Evolutionary conservation across 805 yeast species (phyloP), one percentile per base, ranked within the genome.

Genomic region (Starmerella riodocensis): DNA sequence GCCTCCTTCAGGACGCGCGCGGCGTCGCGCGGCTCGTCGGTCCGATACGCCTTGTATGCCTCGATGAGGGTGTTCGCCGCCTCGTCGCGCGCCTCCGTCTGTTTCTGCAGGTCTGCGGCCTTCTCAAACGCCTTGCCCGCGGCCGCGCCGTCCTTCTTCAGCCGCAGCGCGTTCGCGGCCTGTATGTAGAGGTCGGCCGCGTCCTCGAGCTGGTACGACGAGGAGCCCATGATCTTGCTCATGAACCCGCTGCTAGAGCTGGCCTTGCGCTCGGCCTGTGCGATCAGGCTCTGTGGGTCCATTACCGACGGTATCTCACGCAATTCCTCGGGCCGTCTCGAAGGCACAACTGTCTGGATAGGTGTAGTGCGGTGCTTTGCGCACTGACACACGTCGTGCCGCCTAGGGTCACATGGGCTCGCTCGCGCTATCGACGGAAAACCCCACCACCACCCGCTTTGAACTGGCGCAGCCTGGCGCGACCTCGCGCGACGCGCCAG

Each of bases 51-150:
- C 55, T 91, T 91, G 64, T 74, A 91, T 0, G 95, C 94, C 54
- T 88, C 98, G 16, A 86, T 76, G 43, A 79, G 70, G 17, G 88
- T 74, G 57, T 81, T 84, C 6, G 94, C 94, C 6, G 93, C 93
- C 53, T 88, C 97, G 51, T 91, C 94, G 47, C 76, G 76, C 46
- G 76, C 73, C 19, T 73, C 81, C 14, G 88, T 79, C 53, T 76
- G 70, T 37, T 70, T 61, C 58, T 84, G 94, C 42, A 76, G 72
- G 13, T 70, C 73, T 1, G 96, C 93, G 1, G 98, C 97, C 53
- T 74, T 76, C 45, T 80, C 77, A 55, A 86, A 88, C 16, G 84
- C 76, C 46, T 70, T 64, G 9, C 97, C 97, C 0, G 97, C 96
- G 38, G 68, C 63, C 17, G 66, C 61, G 48, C 56, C 43, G 47